A percentile compares a stretch with the other conserved stretches of the same genome.
These are phyloP conservation scores for Hydnomerulius pinastri DNA, from an alignment of 768 basidiomycete species.

Conservation along the genomic window DNA sequence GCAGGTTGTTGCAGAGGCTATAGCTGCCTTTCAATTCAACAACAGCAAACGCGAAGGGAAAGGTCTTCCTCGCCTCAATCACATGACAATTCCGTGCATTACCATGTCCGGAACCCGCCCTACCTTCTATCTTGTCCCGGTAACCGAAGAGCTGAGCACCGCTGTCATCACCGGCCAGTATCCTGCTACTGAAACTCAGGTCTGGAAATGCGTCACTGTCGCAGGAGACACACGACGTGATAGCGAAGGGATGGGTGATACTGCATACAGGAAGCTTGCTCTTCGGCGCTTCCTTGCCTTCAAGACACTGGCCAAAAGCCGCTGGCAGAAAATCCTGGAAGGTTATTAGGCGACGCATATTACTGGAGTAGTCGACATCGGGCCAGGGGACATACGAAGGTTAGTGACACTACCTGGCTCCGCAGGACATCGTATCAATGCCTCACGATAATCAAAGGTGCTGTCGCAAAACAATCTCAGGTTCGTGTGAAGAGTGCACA, in stretches of 20 bases:
- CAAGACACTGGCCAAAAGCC: conserved; percentile 29
- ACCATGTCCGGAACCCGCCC: conserved; percentile 15
- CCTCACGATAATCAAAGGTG: no score
- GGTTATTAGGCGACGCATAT: no score
- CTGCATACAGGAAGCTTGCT: conserved; percentile 28
- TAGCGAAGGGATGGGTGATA: conserved; percentile 28
- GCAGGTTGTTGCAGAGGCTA: no score
- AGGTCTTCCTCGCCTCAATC: neutral
- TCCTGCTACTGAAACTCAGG: conserved; percentile 20
- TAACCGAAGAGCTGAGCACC: conserved; percentile 12
- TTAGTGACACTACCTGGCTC: no score
- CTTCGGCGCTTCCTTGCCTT: conserved; percentile 32
- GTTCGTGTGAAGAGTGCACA: no score
- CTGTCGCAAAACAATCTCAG: no score
- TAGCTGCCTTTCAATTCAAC: no score
- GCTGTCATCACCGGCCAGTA: no score
- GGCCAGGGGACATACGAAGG: no score
- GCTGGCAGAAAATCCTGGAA: conserved; percentile 23
- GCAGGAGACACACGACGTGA: conserved; percentile 18
- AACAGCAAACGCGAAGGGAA: no score
- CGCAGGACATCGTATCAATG: no score
- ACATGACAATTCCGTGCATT: conserved; percentile 12
- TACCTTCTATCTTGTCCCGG: conserved; percentile 18
- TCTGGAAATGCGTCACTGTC: conserved; percentile 31
- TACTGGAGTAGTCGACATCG: conserved; percentile 5